A percentile compares a stretch with the other conserved stretches of the same genome.
Evolutionary conservation across 208 protist species (phyloP).

Genomic region (Trichomonas tenax): DNA sequence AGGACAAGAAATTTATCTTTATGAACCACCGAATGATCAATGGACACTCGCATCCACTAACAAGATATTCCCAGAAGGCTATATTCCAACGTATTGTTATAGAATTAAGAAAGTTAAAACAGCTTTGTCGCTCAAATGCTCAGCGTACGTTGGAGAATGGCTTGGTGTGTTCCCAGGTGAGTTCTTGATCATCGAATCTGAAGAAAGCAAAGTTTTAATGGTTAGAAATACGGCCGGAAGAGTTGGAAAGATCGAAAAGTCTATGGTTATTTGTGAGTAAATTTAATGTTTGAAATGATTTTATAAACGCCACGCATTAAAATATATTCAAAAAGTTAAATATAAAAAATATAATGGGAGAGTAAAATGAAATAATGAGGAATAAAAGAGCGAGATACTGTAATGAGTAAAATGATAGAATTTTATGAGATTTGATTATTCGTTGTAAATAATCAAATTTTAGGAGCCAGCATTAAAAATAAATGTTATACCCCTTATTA

Average conservation of each 20-base stretch:
- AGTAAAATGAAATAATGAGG: too few relatives aligned
- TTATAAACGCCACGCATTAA: background rate
- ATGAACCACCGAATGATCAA: background rate
- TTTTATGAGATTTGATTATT: too few relatives aligned
- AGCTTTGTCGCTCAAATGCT: background rate
- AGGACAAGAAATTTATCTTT: background rate
- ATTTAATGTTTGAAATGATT: background rate
- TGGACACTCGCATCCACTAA: background rate
- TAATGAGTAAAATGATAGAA: too few relatives aligned
- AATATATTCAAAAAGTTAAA: background rate
- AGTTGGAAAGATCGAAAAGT: background rate
- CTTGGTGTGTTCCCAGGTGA: background rate
- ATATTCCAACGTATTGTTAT: background rate
- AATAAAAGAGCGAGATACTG: too few relatives aligned
- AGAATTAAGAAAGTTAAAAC: background rate
- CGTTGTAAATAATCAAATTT: too few relatives aligned
- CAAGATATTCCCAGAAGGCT: background rate
- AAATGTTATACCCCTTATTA: background rate
- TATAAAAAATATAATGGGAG: background rate
- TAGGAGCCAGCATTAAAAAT: too few relatives aligned
- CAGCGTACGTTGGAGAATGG: background rate
- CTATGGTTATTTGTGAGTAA: background rate
- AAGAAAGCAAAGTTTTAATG: background rate
- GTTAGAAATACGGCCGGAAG: background rate
- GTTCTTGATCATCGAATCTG: background rate